Conservation (phyloP, 2,329 filamentous ascomycete species). For the Nothophoma quercina region DNA sequence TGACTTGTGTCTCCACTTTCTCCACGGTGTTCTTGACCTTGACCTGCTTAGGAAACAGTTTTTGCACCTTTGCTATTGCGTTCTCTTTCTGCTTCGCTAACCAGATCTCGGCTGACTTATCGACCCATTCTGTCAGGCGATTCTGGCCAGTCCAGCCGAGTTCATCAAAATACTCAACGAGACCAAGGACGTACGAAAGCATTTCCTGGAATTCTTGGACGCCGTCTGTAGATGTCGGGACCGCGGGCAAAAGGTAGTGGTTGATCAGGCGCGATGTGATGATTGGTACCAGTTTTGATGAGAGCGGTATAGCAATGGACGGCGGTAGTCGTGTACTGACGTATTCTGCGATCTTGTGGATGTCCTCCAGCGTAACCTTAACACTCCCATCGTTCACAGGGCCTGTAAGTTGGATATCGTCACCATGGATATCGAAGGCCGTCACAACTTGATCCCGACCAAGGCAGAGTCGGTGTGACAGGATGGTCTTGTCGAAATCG, state of each 20-base stretch:
- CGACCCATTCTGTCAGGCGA: constrained; percentile 79
- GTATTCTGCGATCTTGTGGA: constrained; percentile 57
- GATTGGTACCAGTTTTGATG: constrained; percentile 72
- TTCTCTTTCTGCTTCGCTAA: constrained; percentile 81
- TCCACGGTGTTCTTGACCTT: constrained; percentile 76
- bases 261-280: constrained; percentile 73
- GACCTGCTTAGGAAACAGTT: constrained; percentile 71
- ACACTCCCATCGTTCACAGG: constrained; percentile 38
- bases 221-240: constrained; percentile 76
- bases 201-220: constrained; percentile 75
- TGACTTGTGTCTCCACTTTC: constrained; percentile 81
- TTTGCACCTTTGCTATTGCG: constrained; percentile 77
- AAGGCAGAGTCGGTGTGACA: constrained; percentile 64
- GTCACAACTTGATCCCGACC: constrained; percentile 46
- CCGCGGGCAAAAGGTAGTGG: constrained; percentile 76
- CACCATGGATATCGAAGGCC: constrained; percentile 43
- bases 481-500: constrained; percentile 67
- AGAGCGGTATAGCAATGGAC: constrained; percentile 63
- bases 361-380: constrained; percentile 40
- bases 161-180: constrained; percentile 69
- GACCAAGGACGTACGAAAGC: constrained; percentile 68
- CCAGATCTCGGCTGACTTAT: constrained; percentile 83
- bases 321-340: constrained; percentile 60
- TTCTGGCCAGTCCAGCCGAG: constrained; percentile 68
- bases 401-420: constrained; percentile 44